Conservation (phyloP, 176 grass and related monocot genomes). For the Leersia perrieri region DNA sequence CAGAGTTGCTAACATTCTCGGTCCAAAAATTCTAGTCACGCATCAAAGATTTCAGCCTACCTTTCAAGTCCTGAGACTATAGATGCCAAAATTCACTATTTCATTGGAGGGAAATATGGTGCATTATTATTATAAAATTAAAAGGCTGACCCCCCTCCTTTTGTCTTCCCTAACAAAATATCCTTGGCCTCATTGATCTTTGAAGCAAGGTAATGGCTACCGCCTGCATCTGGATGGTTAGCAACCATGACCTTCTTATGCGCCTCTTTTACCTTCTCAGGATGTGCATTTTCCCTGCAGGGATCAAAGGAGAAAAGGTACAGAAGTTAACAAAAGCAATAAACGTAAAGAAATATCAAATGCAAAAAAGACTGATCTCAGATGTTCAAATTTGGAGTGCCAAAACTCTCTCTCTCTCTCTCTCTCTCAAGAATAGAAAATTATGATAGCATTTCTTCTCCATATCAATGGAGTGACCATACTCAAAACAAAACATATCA, state of each 20-base stretch:
- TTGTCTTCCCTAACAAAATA: conserved; percentile 61
- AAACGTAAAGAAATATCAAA: not conserved
- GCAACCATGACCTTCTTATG: conserved; percentile 84
- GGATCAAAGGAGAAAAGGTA: not conserved
- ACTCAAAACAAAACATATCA: not conserved
- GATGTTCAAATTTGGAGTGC: not conserved
- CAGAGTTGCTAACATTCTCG: not conserved
- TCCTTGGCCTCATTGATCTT: conserved; percentile 93
- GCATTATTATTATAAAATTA: conserved; percentile 25
- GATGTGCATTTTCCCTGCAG: conserved; percentile 55
- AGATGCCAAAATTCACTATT: not conserved
- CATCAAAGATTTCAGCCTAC: conserved; percentile 5
- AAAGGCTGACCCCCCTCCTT: conserved; percentile 73
- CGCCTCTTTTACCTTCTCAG: conserved; percentile 84
- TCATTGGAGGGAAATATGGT: not conserved
- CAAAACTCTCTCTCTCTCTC: too few relatives aligned
- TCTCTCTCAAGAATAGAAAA: not conserved
- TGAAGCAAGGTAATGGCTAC: conserved; percentile 88
- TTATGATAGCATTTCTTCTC: not conserved
- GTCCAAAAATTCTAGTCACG: conserved; percentile 7
- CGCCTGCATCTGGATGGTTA: conserved; percentile 81
- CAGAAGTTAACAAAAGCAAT: not conserved
- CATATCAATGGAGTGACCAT: not conserved
- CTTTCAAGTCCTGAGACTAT: conserved; percentile 16
- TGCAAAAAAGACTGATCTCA: not conserved